phyloP scores from a whole-genome alignment of 768 basidiomycete species.

The Chiua virens region DNA sequence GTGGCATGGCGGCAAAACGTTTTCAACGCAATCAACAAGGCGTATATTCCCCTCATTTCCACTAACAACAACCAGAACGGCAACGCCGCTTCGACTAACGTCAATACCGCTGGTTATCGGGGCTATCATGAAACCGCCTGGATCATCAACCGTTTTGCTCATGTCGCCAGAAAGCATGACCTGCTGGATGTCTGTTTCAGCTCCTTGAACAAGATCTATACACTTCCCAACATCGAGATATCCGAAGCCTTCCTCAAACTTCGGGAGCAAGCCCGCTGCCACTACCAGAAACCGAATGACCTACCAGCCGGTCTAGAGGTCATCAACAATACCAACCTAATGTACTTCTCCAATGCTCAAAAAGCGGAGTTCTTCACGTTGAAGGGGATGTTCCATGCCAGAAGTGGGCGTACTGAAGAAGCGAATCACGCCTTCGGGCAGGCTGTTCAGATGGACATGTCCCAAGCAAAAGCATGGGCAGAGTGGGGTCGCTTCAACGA shows the following conservation, averaged over 20 bases:
- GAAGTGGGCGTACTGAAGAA: conserved; percentile 81
- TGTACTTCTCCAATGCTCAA: conserved; percentile 92
- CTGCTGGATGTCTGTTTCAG: conserved; percentile 94
- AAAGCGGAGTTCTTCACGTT: conserved; percentile 99
- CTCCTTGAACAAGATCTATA: conserved; percentile 96
- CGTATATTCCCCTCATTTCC: conserved; percentile 88
- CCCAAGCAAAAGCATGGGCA: conserved; percentile 95
- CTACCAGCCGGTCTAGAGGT: conserved; percentile 94
- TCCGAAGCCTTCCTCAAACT: conserved; percentile 99
- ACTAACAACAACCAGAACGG: conserved; percentile 51
- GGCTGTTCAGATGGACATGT: conserved; percentile 95
- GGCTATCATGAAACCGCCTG: conserved; percentile 99
- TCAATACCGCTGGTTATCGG: conserved; percentile 87
- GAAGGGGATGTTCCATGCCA: conserved; percentile 98
- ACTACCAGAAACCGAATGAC: conserved; percentile 94
- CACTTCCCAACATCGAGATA: conserved; percentile 98
- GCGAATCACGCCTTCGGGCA: conserved; percentile 91
- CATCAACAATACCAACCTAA: conserved; percentile 98
- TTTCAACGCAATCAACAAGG: conserved; percentile 94
- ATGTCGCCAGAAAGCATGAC: conserved; percentile 96
- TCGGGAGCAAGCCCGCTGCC: conserved; percentile 96
- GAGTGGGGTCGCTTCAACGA: conserved; percentile 98
- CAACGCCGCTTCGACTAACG: conserved; percentile 51
- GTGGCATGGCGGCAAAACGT: conserved; percentile 99
- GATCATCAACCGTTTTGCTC: conserved; percentile 99